These are phyloP conservation scores for Thuja plicata DNA, from an alignment of 83 land plant genomes.

Conservation along the genomic window DNA sequence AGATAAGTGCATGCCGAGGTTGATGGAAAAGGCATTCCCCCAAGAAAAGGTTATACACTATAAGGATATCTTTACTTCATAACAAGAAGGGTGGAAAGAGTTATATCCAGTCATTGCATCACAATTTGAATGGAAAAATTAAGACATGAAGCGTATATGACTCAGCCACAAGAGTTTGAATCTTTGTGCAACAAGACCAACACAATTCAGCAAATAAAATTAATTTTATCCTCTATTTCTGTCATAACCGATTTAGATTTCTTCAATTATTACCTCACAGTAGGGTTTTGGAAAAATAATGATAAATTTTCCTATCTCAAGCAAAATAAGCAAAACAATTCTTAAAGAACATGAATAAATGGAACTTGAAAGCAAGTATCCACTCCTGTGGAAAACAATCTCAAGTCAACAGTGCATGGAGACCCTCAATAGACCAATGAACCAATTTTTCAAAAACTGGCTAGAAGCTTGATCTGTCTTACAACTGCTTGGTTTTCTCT, in stretches of 20 bases:
- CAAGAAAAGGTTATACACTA: background rate
- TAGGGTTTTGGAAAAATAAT: background rate
- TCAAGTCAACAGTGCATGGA: background rate
- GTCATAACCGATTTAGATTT: background rate
- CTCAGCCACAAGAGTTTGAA: background rate
- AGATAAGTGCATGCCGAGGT: background rate
- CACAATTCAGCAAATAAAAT: background rate
- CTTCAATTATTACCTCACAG: background rate
- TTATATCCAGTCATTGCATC: background rate
- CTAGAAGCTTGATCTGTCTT: background rate
- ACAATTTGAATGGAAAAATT: background rate
- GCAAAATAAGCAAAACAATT: background rate
- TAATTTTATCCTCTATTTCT: background rate
- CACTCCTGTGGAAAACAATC: background rate
- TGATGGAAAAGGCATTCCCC: background rate
- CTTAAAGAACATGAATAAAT: too few species aligned
- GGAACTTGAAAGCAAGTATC: background rate
- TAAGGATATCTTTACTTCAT: background rate
- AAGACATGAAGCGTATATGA: background rate
- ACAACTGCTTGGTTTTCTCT: background rate
- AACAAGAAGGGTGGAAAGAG: background rate
- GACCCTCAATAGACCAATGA: background rate
- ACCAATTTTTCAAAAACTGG: background rate
- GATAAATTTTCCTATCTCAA: background rate
- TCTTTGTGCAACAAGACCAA: background rate